phyloP scores from a whole-genome alignment of 768 basidiomycete species.

The Mycena galericulata region DNA sequence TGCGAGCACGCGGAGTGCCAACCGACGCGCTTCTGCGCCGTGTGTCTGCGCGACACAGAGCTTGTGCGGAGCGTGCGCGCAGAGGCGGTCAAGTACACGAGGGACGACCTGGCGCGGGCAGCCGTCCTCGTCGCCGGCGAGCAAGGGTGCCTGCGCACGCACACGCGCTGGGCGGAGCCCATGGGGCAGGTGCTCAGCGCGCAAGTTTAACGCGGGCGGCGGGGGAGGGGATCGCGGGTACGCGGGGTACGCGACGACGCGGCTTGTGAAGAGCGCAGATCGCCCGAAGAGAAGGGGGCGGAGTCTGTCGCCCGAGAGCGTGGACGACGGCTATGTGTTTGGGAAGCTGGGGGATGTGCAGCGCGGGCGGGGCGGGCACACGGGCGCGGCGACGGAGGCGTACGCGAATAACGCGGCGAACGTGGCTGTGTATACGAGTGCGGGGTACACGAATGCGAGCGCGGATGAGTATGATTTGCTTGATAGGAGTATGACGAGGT shows the following conservation, averaged over 20 bases:
- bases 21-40: conserved; percentile 64
- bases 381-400: too few relatives aligned
- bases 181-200: conserved; percentile 73
- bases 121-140: too few relatives aligned
- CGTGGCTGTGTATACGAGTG: conserved; percentile 4
- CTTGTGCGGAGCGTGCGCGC: conserved; percentile 46
- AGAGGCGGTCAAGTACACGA: background rate
- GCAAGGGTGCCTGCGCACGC: too few relatives aligned
- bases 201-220: conserved; percentile 54
- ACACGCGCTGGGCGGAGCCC: too few relatives aligned
- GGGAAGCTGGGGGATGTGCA: too few relatives aligned
- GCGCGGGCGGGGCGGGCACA: background rate
- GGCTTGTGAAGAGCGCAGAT: conserved; percentile 28
- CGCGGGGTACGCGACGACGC: conserved; percentile 2
- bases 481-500: conserved; percentile 59
- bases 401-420: conserved; percentile 16
- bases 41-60: conserved; percentile 76
- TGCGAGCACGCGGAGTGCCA: conserved; percentile 68
- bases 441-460: conserved; percentile 17
- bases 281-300: conserved; percentile 4
- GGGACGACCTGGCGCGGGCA: conserved; percentile 14
- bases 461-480: conserved; percentile 25
- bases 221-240: conserved; percentile 23
- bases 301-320: conserved; percentile 7
- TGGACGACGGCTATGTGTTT: background rate